Conservation (phyloP, 257 asterid species). For the Solanum phureja region DNA sequence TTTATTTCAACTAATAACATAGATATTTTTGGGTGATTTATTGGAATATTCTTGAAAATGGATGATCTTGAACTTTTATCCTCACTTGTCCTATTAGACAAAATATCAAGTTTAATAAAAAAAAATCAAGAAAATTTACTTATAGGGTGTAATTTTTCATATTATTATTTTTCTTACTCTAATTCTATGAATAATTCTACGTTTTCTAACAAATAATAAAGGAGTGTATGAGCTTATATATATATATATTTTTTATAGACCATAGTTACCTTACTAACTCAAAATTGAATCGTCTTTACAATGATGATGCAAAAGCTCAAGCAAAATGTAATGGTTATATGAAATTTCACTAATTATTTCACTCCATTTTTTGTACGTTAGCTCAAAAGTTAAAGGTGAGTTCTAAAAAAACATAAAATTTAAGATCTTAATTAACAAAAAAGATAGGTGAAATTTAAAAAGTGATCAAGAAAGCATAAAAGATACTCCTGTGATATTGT, state of each 20-base stretch:
- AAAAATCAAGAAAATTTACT: too few relatives aligned
- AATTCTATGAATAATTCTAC: background rate
- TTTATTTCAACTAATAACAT: background rate
- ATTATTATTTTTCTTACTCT: background rate
- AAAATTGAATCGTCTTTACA: background rate
- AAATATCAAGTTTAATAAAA: too few relatives aligned
- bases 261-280: background rate
- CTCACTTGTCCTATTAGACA: background rate
- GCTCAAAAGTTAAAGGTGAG: background rate
- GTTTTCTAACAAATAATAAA: background rate
- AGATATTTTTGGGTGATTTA: background rate
- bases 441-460: background rate
- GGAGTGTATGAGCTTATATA: background rate
- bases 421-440: background rate
- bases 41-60: background rate
- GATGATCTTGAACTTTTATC: background rate
- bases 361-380: too few relatives aligned
- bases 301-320: background rate
- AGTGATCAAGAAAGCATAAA: background rate
- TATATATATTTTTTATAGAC: background rate
- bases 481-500: background rate
- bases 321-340: background rate
- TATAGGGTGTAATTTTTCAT: background rate
- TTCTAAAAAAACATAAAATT: background rate
- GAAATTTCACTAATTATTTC: background rate